phyloP scores from a whole-genome alignment of 495 filamentous ascomycete species.

The Articulospora tetracladia region DNA sequence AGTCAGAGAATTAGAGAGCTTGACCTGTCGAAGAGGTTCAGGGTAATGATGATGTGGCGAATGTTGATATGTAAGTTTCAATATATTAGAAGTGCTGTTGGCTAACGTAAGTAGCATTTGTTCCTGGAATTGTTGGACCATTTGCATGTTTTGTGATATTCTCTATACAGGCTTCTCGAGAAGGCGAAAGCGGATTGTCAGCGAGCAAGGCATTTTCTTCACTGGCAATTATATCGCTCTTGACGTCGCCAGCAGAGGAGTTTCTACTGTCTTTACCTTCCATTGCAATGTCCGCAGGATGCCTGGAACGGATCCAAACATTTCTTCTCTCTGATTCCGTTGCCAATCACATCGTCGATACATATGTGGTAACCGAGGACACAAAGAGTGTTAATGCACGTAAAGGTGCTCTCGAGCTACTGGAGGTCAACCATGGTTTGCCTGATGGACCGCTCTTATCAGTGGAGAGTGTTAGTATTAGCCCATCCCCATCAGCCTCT shows the following conservation, averaged over 20 bases:
- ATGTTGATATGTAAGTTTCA: conserved; percentile 7
- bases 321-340: conserved; percentile 17
- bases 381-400: not conserved
- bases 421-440: not conserved
- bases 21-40: conserved; percentile 11
- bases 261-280: conserved; percentile 28
- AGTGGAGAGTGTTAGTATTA: conserved; percentile 6
- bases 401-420: not conserved
- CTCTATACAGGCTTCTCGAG: conserved; percentile 10
- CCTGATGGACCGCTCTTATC: not conserved
- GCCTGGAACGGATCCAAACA: conserved; percentile 30
- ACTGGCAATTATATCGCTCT: conserved; percentile 31
- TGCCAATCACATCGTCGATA: not conserved
- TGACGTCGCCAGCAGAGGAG: conserved; percentile 27
- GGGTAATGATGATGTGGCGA: conserved; percentile 4
- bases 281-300: conserved; percentile 24
- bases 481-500: conserved; percentile 1
- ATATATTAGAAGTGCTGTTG: not conserved
- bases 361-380: not conserved
- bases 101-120: conserved; percentile 5
- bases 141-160: conserved; percentile 13
- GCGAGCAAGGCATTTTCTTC: conserved; percentile 32
- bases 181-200: conserved; percentile 13
- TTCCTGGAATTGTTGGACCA: conserved; percentile 8
- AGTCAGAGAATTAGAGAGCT: conserved; percentile 8